These are phyloP conservation scores for Candida boidinii DNA, from an alignment of 805 yeast species.

Conservation along the genomic window DNA sequence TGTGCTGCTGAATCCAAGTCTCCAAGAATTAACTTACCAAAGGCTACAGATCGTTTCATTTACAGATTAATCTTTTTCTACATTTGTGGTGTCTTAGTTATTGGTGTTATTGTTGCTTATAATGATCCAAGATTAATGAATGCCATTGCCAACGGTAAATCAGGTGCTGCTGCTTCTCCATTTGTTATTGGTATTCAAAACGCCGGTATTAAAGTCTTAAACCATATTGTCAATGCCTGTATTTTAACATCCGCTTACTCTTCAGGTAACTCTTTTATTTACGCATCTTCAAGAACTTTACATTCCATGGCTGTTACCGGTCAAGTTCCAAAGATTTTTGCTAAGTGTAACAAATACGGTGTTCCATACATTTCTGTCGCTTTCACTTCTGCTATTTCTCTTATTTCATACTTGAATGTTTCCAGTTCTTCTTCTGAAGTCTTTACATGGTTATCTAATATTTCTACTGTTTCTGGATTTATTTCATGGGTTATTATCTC, in stretches of 20 bases:
- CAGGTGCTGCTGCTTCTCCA: slow-evolving; percentile 52
- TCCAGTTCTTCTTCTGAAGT: slow-evolving; percentile 39
- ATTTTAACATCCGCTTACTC: slow-evolving; percentile 58
- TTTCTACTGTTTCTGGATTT: slow-evolving; percentile 52
- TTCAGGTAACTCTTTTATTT: slow-evolving; percentile 64
- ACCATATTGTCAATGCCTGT: slow-evolving; percentile 65
- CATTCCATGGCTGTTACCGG: slow-evolving; percentile 60
- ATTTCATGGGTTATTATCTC: slow-evolving; percentile 44
- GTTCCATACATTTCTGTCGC: slow-evolving; percentile 43
- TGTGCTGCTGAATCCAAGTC: slow-evolving; percentile 43
- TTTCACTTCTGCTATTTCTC: slow-evolving; percentile 28
- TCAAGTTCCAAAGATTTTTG: slow-evolving; percentile 55
- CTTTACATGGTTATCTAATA: slow-evolving; percentile 52
- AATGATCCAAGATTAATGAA: slow-evolving; percentile 33
- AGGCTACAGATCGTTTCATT: slow-evolving; percentile 45
- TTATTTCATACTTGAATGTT: slow-evolving; percentile 40
- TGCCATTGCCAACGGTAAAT: slow-evolving; percentile 32
- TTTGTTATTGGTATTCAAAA: slow-evolving; percentile 67
- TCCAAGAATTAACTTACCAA: slow-evolving; percentile 47
- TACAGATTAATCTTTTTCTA: slow-evolving; percentile 50
- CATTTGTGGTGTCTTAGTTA: slow-evolving; percentile 39
- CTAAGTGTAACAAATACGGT: slow-evolving; percentile 39
- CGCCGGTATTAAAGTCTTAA: slow-evolving; percentile 51
- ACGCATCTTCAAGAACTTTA: slow-evolving; percentile 57
- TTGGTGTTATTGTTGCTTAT: slow-evolving; percentile 47